phyloP scores from a whole-genome alignment of 2,329 filamentous ascomycete species.

The Orbilia brochopaga region DNA sequence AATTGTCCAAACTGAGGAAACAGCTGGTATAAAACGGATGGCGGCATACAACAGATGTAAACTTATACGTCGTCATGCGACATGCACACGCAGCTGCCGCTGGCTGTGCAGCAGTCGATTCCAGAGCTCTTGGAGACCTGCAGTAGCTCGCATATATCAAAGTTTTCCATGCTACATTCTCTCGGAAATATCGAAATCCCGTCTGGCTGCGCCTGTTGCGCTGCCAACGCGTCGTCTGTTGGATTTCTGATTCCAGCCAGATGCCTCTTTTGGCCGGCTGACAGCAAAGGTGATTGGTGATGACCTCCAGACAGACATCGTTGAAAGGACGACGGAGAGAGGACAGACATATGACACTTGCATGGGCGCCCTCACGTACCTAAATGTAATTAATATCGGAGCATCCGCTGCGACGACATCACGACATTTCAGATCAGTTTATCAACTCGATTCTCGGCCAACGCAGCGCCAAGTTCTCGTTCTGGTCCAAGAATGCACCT shows the following conservation, averaged over 20 bases:
- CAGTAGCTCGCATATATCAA: no score
- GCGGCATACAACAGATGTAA: background rate
- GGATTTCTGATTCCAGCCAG: slow-evolving; percentile 9
- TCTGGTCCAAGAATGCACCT: slow-evolving; percentile 32
- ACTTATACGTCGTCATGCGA: background rate
- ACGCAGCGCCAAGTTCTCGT: slow-evolving; percentile 6
- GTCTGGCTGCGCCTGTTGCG: no score
- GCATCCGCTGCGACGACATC: no score
- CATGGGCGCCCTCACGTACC: no score
- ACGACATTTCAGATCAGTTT: background rate
- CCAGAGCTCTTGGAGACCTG: background rate
- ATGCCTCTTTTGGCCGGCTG: background rate
- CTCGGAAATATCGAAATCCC: no score
- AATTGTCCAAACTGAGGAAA: no score
- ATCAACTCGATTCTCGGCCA: slow-evolving; percentile 7
- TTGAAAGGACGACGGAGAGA: no score
- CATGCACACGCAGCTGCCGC: background rate
- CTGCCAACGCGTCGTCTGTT: slow-evolving; percentile 4
- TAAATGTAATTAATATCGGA: no score
- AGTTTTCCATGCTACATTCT: no score
- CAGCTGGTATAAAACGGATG: no score
- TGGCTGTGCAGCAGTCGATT: background rate
- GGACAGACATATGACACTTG: no score
- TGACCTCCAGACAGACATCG: no score
- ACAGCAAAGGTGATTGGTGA: background rate